Conservation (phyloP, 352 stramenopile species). For the Phytophthora syringae region DNA sequence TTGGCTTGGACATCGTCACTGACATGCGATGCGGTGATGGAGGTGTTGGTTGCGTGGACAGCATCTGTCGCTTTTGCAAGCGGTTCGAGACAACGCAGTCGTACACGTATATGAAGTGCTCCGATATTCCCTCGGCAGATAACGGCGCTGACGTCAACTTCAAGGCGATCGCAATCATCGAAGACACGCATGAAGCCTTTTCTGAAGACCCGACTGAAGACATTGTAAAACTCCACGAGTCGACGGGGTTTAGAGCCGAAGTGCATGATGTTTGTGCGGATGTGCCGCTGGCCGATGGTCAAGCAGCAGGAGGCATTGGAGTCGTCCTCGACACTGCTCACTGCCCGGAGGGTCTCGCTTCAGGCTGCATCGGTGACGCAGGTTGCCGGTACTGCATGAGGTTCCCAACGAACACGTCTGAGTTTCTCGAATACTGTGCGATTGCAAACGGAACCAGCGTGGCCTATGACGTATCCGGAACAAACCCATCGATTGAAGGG, state of each 20-base stretch:
- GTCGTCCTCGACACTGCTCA: slow-evolving; percentile 35
- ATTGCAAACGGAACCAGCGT: slow-evolving; percentile 20
- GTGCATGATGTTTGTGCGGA: slow-evolving; percentile 15
- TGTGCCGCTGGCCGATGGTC: slow-evolving; percentile 29
- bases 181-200: slow-evolving; percentile 9
- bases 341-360: slow-evolving; percentile 30
- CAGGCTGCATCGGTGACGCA: slow-evolving; percentile 30
- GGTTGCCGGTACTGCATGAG: slow-evolving; percentile 44
- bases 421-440: slow-evolving; percentile 37
- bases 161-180: slow-evolving; percentile 17
- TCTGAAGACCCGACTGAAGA: background rate
- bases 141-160: slow-evolving; percentile 36
- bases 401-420: slow-evolving; percentile 30
- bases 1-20: slow-evolving; percentile 35
- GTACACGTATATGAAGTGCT: slow-evolving; percentile 25
- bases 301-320: slow-evolving; percentile 34
- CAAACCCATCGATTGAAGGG: background rate
- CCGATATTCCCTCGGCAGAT: slow-evolving; percentile 21
- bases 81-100: slow-evolving; percentile 35
- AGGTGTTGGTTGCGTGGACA: slow-evolving; percentile 37
- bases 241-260: slow-evolving; percentile 1
- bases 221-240: slow-evolving; percentile 17
- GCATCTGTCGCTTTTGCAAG: slow-evolving; percentile 40
- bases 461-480: slow-evolving; percentile 17
- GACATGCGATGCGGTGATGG: slow-evolving; percentile 42